Base-by-base conservation (phyloP, 2,329 filamentous ascomycete genomes). In the Westerdykella ornata region DNA sequence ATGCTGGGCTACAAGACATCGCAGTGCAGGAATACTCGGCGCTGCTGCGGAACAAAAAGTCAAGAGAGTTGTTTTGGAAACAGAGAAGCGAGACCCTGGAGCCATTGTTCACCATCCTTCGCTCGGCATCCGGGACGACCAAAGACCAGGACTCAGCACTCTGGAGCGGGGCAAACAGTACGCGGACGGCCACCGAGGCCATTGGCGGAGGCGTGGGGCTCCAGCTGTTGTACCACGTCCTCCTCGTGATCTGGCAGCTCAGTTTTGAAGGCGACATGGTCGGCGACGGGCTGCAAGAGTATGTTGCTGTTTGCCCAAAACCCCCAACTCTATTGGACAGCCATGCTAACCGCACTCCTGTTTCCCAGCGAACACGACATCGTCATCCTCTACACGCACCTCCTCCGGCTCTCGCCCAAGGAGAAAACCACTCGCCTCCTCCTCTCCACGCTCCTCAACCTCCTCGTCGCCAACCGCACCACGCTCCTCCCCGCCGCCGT, bases 391-490 rank as follows among this genome's bases (percentile, higher is more conserved):
- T 96, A 95, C 66, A 88, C 86, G n/a, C 85, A 94, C 52, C 81
- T 98, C 29, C 75, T 98, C 41, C 84, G 88, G 41, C 74, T 95
- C 32, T 97, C 92, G 2, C 89, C 90, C 34, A 98, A 98, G 68
- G 92, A 97, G 66, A 98, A 98, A 75, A 97, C 90, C 1, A 97
- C 90, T 1, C 82, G 92, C 20, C 77, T 98, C 40, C 79, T 96
- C 35, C 76, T 97, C 34, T 88, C 88, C 8, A 96, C 90, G 6
- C 77, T 98, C 31, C 78, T 84, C 63, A 97, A 95, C 68, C 81
- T 98, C 34, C 79, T 96, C 29, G 87, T 73, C 67, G 78, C 70
- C 72, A 85, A 76, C 76, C 85, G 63, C 68, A 82, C 65, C 26
- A 75, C 71, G 16, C 72, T 84, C 35, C 81, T 97, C 42, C 89